A percentile compares a stretch with the other conserved stretches of the same genome.
phyloP scores from a whole-genome alignment of 805 yeast genomes.

The Spathaspora passalidarum region DNA sequence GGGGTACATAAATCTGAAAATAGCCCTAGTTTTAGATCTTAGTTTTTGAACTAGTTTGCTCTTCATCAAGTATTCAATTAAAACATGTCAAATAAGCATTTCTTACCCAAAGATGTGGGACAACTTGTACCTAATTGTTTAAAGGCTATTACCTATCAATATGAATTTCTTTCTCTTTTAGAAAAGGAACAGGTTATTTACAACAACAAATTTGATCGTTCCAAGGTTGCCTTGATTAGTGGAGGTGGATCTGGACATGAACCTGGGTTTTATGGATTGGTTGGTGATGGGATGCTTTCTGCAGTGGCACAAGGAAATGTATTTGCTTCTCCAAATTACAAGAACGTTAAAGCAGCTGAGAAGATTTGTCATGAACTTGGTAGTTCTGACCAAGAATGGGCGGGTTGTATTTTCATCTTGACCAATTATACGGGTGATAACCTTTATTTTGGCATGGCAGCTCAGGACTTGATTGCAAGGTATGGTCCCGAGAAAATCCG shows the following conservation, averaged over 20 bases:
- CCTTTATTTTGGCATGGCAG: constrained; percentile 39
- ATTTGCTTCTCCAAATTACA: constrained; percentile 40
- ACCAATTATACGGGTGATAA: constrained; percentile 41
- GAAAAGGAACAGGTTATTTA: constrained; percentile 37
- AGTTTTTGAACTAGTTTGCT: neutral
- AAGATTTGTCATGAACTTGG: constrained; percentile 22
- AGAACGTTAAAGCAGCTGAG: constrained; percentile 36
- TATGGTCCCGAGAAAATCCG: constrained; percentile 28
- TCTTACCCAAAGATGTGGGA: constrained; percentile 32
- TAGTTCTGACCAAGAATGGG: constrained; percentile 16
- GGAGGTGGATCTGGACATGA: constrained; percentile 47
- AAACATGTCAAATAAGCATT: constrained; percentile 31
- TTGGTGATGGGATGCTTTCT: constrained; percentile 35
- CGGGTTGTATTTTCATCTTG: constrained; percentile 30
- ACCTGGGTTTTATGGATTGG: constrained; percentile 41
- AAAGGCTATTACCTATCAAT: constrained; percentile 36
- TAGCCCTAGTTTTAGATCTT: neutral
- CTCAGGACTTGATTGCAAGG: constrained; percentile 29
- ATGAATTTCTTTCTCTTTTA: constrained; percentile 32
- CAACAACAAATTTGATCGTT: constrained; percentile 23
- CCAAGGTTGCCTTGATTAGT: constrained; percentile 29
- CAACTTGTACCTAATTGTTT: constrained; percentile 37
- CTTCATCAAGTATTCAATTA: neutral
- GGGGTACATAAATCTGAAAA: neutral
- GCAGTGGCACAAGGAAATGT: constrained; percentile 42